A percentile compares a stretch with the other conserved stretches of the same genome.
Evolutionary conservation across 2,329 filamentous ascomycete species (phyloP).

Genomic region (Pseudovirgaria hyperparasitica): DNA sequence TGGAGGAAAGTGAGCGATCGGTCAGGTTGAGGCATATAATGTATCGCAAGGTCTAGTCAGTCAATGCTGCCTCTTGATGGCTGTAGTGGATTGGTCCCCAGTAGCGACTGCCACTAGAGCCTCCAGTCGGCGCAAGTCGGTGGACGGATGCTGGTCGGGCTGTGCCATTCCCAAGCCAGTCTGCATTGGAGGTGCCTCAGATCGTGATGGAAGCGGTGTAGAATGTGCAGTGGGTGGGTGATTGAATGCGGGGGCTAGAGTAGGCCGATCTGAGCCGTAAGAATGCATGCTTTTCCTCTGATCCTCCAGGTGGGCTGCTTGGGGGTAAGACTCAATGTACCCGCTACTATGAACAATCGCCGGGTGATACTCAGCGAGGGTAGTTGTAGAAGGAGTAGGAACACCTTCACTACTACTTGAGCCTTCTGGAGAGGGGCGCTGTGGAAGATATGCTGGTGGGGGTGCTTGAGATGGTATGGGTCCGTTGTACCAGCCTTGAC

Average conservation of each 20-base stretch:
- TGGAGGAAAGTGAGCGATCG: too few relatives aligned
- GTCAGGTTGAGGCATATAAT: too few relatives aligned
- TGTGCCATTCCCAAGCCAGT: slow-evolving; percentile 13
- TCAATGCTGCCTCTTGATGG: too few relatives aligned
- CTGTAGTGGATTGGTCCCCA: slow-evolving; percentile 42
- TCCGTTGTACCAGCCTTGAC: slow-evolving; percentile 61
- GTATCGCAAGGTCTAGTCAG: too few relatives aligned
- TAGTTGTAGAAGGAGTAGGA: slow-evolving; percentile 37
- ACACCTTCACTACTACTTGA: slow-evolving; percentile 43
- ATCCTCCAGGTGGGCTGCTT: slow-evolving; percentile 25
- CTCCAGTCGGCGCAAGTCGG: slow-evolving; percentile 44
- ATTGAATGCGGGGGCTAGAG: slow-evolving; percentile 17
- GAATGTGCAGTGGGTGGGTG: slow-evolving; percentile 19
- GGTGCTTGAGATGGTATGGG: slow-evolving; percentile 23
- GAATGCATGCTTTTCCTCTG: slow-evolving; percentile 23
- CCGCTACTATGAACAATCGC: slow-evolving; percentile 40
- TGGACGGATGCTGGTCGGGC: slow-evolving; percentile 18
- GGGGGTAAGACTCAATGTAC: slow-evolving; percentile 31
- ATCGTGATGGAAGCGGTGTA: slow-evolving; percentile 16
- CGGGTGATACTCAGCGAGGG: slow-evolving; percentile 38
- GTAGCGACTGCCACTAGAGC: slow-evolving; percentile 54
- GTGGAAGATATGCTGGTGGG: slow-evolving; percentile 14
- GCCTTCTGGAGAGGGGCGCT: slow-evolving; percentile 42
- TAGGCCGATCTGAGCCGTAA: too few relatives aligned
- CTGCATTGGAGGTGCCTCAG: slow-evolving; percentile 15